Base-by-base conservation (phyloP, 192 early-diverging fungal species). In the Umbelopsis sp. region DNA sequence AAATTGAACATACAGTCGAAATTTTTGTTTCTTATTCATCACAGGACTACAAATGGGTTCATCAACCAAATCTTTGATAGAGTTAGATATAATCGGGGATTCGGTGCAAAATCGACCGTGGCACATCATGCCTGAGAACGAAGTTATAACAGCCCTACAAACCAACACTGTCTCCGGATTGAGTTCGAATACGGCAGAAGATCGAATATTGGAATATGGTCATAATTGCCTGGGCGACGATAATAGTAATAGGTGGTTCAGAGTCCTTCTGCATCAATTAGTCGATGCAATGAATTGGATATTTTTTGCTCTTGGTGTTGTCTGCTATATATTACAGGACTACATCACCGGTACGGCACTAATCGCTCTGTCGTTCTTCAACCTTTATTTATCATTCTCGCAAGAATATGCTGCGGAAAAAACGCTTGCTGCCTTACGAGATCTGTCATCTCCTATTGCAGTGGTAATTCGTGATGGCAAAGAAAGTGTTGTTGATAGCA, bases 331-430 rank as follows among this genome's bases (percentile, higher is more conserved):
- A 2, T 81, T 84, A 37, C 80, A 82, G 11, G 90, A 91, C 71
- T 88, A 85, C 78, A 73, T 88, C 20, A 87, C 87, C 72, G 91
- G 88, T 13, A 82, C 83, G 35, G 86, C 96, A 45, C 83, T 97
- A 27, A 76, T 91, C 22, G 80, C 92, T 46, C 90, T 98, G 46
- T 91, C 95, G 27, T 74, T 90, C 22, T 71, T 96, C 52, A 98
- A 98, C 79, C 86, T 95, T n/a, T 77, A 90, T 51, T 91, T 99
- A 64, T 94, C 94, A 11, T 97, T 98, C 70, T 85, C 91, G 4
- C 97, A 99, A 84, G 97, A 99, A 73, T 98, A 91, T 85, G 91
- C 93, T 68, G 97, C 97, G 2, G 93, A 90, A 67, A 91, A 95
- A 73, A 95, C 97, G 5, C 82, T 98, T 82, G 94, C 95, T 70